Evolutionary conservation across 2,329 filamentous ascomycete species (phyloP).

Genomic region (Cladophialophora immunda): DNA sequence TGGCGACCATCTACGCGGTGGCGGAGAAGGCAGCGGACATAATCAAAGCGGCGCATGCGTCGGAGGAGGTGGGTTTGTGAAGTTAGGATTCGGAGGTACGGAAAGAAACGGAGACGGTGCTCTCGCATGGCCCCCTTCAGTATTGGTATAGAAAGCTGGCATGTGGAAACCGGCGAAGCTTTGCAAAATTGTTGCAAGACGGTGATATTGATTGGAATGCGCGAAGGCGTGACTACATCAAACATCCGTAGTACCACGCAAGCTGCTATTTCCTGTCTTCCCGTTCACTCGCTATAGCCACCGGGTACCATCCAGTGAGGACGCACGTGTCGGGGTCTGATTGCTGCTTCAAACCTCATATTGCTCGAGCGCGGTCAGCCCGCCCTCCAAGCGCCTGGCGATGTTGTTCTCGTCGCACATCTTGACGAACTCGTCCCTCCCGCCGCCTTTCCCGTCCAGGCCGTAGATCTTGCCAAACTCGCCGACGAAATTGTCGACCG

Average conservation of each 20-base stretch:
- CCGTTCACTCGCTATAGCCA: not conserved
- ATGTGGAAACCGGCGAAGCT: too few species aligned
- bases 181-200: too few species aligned
- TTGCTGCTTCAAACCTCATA: conserved; percentile 16
- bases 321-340: too few species aligned
- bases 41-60: conserved; percentile 14
- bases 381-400: conserved; percentile 16
- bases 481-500: conserved; percentile 47
- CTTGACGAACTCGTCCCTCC: conserved; percentile 30
- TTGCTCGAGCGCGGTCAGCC: conserved; percentile 25
- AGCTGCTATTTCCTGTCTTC: not conserved
- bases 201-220: too few species aligned
- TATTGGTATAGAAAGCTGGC: too few species aligned
- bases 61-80: too few species aligned
- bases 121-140: too few species aligned
- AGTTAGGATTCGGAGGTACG: too few species aligned
- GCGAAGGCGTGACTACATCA: too few species aligned
- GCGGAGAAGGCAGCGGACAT: conserved; percentile 47
- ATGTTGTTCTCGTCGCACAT: conserved; percentile 21
- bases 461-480: conserved; percentile 44
- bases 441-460: conserved; percentile 27
- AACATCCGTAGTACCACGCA: too few species aligned
- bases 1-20: conserved; percentile 44
- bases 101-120: too few species aligned
- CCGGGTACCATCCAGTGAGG: too few species aligned